Conservation (phyloP, 129 eudicot genomes). For the Kitagawia praeruptora region DNA sequence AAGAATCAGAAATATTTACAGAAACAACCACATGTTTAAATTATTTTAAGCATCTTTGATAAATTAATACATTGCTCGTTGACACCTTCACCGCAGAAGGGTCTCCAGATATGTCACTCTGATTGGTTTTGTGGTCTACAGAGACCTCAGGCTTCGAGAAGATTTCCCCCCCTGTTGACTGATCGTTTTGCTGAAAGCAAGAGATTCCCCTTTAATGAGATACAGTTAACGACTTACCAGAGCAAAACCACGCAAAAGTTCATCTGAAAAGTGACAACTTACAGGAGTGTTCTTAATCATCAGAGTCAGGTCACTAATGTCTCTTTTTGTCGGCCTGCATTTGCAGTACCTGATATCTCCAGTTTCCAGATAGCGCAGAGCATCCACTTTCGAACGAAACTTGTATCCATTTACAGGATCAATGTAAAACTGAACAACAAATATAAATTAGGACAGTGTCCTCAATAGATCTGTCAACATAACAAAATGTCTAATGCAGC, state of each 20-base stretch:
- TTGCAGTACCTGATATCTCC: constrained; percentile 52
- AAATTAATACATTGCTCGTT: not conserved
- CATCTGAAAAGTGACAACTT: constrained; percentile 20
- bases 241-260: not conserved
- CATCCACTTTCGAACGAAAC: constrained; percentile 66
- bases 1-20: not conserved
- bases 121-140: constrained; percentile 15
- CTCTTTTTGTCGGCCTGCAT: constrained; percentile 38
- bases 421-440: constrained; percentile 41
- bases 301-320: constrained; percentile 20
- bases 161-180: constrained; percentile 12
- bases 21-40: not conserved
- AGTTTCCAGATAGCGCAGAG: constrained; percentile 52
- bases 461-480: not conserved
- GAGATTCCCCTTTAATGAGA: not conserved
- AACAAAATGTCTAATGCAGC: not conserved
- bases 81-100: not conserved
- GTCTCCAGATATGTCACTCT: constrained; percentile 10
- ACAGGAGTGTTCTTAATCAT: constrained; percentile 24
- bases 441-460: not conserved
- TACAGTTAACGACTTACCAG: not conserved
- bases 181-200: constrained; percentile 20
- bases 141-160: constrained; percentile 22
- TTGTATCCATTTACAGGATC: constrained; percentile 48
- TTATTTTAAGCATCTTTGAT: not conserved